Evolutionary conservation across 345 rosid genomes (phyloP).

Genomic region (Sisymbrium altissimum): DNA sequence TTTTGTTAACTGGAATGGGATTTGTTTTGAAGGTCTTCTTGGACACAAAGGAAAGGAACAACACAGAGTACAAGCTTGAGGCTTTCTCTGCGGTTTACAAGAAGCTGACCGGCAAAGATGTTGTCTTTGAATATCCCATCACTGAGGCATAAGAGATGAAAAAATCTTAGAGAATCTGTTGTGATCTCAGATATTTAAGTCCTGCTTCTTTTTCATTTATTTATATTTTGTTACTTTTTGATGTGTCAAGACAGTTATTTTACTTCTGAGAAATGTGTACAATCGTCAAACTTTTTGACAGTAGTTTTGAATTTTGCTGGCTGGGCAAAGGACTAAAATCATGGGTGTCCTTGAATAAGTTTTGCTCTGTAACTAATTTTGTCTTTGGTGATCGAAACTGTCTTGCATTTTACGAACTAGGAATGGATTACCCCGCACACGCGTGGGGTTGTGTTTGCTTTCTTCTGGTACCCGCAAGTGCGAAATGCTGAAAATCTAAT

Average conservation of each 20-base stretch:
- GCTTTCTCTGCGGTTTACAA: constrained; percentile 76
- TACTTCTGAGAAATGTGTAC: not conserved
- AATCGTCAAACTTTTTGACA: not conserved
- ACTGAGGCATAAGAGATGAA: constrained; percentile 48
- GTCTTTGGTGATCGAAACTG: too few species aligned
- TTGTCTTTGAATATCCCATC: constrained; percentile 67
- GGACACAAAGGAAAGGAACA: constrained; percentile 82
- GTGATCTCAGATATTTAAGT: not conserved
- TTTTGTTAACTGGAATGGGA: not conserved
- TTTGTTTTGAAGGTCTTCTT: constrained; percentile 51
- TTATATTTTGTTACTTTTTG: not conserved
- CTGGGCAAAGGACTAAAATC: too few species aligned
- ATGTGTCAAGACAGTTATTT: not conserved
- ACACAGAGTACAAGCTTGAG: constrained; percentile 76
- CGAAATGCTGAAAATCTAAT: too few species aligned
- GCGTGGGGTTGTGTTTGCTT: too few species aligned
- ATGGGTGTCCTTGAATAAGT: too few species aligned
- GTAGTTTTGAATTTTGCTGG: not conserved
- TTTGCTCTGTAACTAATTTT: too few species aligned
- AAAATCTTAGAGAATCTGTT: not conserved
- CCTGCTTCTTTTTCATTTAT: not conserved
- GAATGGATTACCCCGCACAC: too few species aligned
- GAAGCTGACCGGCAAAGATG: constrained; percentile 80
- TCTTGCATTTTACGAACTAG: too few species aligned
- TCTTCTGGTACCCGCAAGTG: too few species aligned